Percentiles rank a stretch among this genome's conserved stretches.
These are phyloP conservation scores for Sphaerulina vaccinii DNA, from an alignment of 2,329 filamentous ascomycete species.

Conservation along the genomic window DNA sequence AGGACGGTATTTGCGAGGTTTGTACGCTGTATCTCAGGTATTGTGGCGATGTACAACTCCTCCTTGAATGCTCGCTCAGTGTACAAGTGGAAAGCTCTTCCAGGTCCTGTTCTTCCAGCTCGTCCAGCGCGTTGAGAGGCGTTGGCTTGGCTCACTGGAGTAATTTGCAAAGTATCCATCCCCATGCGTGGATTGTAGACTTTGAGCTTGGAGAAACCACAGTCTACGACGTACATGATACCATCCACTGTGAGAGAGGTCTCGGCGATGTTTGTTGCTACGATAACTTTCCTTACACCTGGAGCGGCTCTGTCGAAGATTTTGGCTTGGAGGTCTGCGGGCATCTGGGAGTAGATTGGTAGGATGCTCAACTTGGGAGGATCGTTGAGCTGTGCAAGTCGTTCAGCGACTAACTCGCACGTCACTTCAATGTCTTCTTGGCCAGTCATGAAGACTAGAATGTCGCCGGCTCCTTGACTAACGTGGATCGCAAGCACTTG, in stretches of 20 bases:
- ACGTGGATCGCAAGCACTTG: conserved; percentile 95
- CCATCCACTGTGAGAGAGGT: conserved; percentile 97
- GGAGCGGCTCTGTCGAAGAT: conserved; percentile 91
- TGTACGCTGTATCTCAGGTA: conserved; percentile 95
- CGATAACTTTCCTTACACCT: conserved; percentile 93
- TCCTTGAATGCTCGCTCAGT: conserved; percentile 95
- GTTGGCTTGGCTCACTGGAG: conserved; percentile 95
- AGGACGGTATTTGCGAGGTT: conserved; percentile 94
- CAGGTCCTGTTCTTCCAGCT: conserved; percentile 89
- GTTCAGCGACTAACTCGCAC: conserved; percentile 86
- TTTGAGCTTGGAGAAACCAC: conserved; percentile 94
- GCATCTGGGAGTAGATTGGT: conserved; percentile 99
- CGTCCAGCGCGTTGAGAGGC: conserved; percentile 89
- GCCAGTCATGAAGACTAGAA: conserved; percentile 98
- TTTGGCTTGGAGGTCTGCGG: conserved; percentile 92
- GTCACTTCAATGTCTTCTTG: conserved; percentile 98
- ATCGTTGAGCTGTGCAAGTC: conserved; percentile 85
- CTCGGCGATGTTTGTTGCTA: conserved; percentile 97
- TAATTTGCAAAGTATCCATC: conserved; percentile 98
- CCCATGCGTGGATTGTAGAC: conserved; percentile 99
- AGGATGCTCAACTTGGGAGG: conserved; percentile 91
- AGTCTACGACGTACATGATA: conserved; percentile 98
- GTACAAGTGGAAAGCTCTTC: conserved; percentile 90
- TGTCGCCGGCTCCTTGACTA: conserved; percentile 88
- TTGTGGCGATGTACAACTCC: conserved; percentile 93